These are phyloP conservation scores for Cicer yamashitae DNA, from an alignment of 306 rosid species.

Conservation along the genomic window DNA sequence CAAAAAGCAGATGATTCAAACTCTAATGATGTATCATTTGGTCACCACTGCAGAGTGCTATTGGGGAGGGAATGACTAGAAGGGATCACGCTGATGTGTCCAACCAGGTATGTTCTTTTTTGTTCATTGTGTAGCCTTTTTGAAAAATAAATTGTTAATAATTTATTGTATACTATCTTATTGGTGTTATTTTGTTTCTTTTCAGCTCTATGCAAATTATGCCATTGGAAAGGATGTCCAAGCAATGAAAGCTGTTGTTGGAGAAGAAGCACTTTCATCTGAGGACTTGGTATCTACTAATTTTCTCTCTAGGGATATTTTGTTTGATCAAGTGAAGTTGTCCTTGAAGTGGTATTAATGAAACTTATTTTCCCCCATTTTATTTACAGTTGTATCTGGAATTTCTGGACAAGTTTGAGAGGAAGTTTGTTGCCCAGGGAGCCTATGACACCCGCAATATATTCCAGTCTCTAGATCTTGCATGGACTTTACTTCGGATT, in stretches of 20 bases:
- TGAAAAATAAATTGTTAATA: not conserved
- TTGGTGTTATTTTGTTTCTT: constrained; percentile 21
- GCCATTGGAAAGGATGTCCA: constrained; percentile 99
- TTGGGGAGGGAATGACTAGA: constrained; percentile 99
- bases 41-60: constrained; percentile 84
- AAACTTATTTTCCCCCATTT: not conserved
- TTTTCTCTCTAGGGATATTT: constrained; percentile 17
- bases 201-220: constrained; percentile 97
- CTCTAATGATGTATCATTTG: constrained; percentile 40
- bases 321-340: constrained; percentile 14
- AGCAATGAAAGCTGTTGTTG: constrained; percentile 99
- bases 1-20: constrained; percentile 14
- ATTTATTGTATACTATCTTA: constrained; percentile 26
- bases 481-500: constrained; percentile 96
- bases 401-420: constrained; percentile 99
- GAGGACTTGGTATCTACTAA: constrained; percentile 84
- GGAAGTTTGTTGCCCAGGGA: constrained; percentile 95
- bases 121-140: constrained; percentile 5
- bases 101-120: constrained; percentile 76
- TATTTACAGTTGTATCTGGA: constrained; percentile 85
- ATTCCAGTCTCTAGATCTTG: constrained; percentile 98
- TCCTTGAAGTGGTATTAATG: constrained; percentile 37
- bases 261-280: constrained; percentile 99
- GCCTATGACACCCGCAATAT: constrained; percentile 98
- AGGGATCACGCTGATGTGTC: constrained; percentile 97